Base-by-base conservation (phyloP, 768 basidiomycete species). In the Boletus coccyginus region DNA sequence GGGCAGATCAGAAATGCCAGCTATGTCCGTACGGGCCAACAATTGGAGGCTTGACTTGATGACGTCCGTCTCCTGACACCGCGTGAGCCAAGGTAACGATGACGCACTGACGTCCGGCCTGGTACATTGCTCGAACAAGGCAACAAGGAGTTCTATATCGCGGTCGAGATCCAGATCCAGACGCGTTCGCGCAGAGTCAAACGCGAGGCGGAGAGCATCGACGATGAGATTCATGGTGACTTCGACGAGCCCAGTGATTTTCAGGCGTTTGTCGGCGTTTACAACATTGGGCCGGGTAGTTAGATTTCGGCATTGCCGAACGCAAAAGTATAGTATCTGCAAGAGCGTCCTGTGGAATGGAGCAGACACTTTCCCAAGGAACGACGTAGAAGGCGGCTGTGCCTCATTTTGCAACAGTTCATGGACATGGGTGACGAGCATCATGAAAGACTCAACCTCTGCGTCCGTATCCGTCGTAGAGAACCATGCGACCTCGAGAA, bases 401-500 rank as follows among this genome's bases (percentile, higher is more conserved):
- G 84, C 76, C 52, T 88, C 85, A 64, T 86, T 94, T 32, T 82
- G 72, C 55, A 93, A 75, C 62, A 95, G 82, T 7, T 75, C 77
- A 41, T 82, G 83, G 24, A 90, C 73, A 60, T 83, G 85, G 42
- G 75, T 73, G 24, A 87, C 78, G 33, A 96, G 70, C 10, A 79
- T 77, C 56, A 85, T 74, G 64, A 94, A 87, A 1, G 79, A 77
- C 35, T 78, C 71, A 9, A 86, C 73, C 62, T 88, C 86, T 2
- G 72, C 57, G 48, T 80, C 72, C 40, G 78, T 79, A 59, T 85
- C 84, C 7, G 78, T 67, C 0, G 80, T 75, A 3, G 82, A 82
- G 66, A 90, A 90, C 85, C 92, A 90, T 0, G 83, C 84, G 5
- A 89, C 78, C 62, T 97, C 90, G n/a, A 94, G 75, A 48, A 95